Evolutionary conservation across 768 basidiomycete species (phyloP).

Genomic region (Scleroderma bovista): DNA sequence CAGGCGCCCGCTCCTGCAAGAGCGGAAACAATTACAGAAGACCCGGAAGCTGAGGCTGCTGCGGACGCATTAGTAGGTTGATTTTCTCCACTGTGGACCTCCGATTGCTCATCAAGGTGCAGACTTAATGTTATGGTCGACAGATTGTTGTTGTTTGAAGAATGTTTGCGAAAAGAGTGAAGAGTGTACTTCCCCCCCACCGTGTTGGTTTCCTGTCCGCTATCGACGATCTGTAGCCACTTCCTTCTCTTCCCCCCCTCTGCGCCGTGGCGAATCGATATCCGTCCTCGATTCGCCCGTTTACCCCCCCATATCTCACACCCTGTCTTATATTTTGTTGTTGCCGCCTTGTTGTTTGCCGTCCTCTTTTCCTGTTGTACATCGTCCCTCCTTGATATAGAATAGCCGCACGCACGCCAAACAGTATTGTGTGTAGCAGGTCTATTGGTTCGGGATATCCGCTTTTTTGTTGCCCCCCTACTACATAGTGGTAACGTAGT

Average conservation of each 20-base stretch:
- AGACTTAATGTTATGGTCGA: conserved; percentile 17
- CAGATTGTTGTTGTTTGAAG: conserved; percentile 12
- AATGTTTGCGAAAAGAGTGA: conserved; percentile 13
- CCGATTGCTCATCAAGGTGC: neutral
- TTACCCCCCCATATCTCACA: conserved; percentile 9
- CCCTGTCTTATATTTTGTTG: conserved; percentile 11
- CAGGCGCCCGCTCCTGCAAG: conserved; percentile 32
- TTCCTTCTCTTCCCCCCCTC: conserved; percentile 5
- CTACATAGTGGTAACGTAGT: conserved; percentile 1
- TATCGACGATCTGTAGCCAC: conserved; percentile 27
- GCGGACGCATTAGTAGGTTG: conserved; percentile 27
- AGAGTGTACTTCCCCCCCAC: conserved; percentile 27
- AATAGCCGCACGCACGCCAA: conserved; percentile 3
- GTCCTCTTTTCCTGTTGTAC: conserved; percentile 20
- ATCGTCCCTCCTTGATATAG: conserved; percentile 5
- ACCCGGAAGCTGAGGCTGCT: conserved; percentile 41
- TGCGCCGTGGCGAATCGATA: conserved; percentile 17
- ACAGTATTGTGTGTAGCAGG: conserved; percentile 3
- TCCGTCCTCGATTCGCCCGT: neutral
- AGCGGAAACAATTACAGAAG: conserved; percentile 52
- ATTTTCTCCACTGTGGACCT: neutral
- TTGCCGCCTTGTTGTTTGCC: conserved; percentile 10
- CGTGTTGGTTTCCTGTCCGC: conserved; percentile 16
- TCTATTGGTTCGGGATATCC: conserved; percentile 11
- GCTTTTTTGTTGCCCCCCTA: conserved; percentile 6